Evolutionary conservation across 306 rosid species (phyloP), one percentile per base, ranked within the genome.

Genomic region (Dryas octopetala): DNA sequence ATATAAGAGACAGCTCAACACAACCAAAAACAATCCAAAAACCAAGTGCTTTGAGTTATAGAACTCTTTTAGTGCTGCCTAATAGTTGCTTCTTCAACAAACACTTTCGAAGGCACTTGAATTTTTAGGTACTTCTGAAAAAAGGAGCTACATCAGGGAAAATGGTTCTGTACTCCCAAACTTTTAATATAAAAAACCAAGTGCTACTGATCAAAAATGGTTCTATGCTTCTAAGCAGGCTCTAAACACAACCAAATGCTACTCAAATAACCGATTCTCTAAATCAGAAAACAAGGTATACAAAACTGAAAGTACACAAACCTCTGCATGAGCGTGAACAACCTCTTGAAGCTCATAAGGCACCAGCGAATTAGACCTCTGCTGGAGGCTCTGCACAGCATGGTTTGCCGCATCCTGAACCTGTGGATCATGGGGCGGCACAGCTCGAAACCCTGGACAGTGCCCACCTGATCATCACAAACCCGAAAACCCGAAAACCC

Each of bases 371-470:
- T 91, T 91, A 40, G 97, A 91, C 88, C 78, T 89, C 73, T 84
- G 87, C 86, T 91, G 94, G 81, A 91, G 83, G 66, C 89, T 78
- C 86, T 77, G 81, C 38, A 91, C 58, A 71, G 95, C 97, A 75
- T 91, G 97, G 79, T 87, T 66, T 49, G 97, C 95, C 26, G 97
- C 97, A 74, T 91, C 95, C 76, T 86, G 90, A 81, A 91, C 95
- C 77, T 80, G 89, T 43, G 95, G 97, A 46, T 91, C 97, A 46
- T 87, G 83, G 6, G 77, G 38, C 26, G 88, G 95, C 83, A 91
- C 92, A 70, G 87, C 76, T 81, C 82, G 86, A 91, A 86, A 87
- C 69, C 97, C 97, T 14, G 83, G 59, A 44, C 78, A 54, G 61
- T 81, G 92, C 40, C 89, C 92, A 60, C 80, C 93, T 88, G 80